Conservation (phyloP, 2,329 filamentous ascomycete species). For the Tolypocladium endophyticum region DNA sequence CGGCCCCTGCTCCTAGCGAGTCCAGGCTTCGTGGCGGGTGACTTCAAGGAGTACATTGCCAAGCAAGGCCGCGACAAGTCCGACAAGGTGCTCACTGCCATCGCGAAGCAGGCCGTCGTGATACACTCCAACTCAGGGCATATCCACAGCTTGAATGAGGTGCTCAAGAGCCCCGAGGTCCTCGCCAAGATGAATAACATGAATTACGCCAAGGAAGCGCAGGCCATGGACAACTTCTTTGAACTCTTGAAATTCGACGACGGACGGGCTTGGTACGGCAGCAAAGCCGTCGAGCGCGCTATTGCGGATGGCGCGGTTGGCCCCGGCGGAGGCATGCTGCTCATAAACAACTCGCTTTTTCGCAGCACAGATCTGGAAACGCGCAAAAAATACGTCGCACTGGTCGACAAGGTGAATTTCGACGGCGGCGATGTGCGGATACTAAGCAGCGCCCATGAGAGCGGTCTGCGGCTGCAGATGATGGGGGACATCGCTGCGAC, state of each 20-base stretch:
- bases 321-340: slow-evolving; percentile 68
- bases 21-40: slow-evolving; percentile 75
- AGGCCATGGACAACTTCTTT: slow-evolving; percentile 75
- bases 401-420: slow-evolving; percentile 81
- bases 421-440: slow-evolving; percentile 81
- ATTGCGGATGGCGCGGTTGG: slow-evolving; percentile 84
- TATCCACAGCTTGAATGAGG: slow-evolving; percentile 77
- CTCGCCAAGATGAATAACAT: slow-evolving; percentile 70
- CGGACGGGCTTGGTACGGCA: slow-evolving; percentile 83
- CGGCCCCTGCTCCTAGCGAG: slow-evolving; percentile 75
- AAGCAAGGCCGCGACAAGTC: slow-evolving; percentile 45
- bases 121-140: slow-evolving; percentile 81
- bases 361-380: slow-evolving; percentile 68
- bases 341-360: slow-evolving; percentile 84
- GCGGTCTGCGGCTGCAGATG: slow-evolving; percentile 72
- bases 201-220: slow-evolving; percentile 77
- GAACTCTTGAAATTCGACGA: slow-evolving; percentile 73
- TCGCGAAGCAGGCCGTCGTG: slow-evolving; percentile 55
- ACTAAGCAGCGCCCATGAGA: slow-evolving; percentile 91
- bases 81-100: slow-evolving; percentile 59
- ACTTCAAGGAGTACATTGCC: slow-evolving; percentile 65
- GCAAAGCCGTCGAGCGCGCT: slow-evolving; percentile 69
- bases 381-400: slow-evolving; percentile 67
- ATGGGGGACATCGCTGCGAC: slow-evolving; percentile 84
- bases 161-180: slow-evolving; percentile 73